Evolutionary conservation across 2,329 filamentous ascomycete species (phyloP).

Genomic region (Torrubiellomyces zombiae): DNA sequence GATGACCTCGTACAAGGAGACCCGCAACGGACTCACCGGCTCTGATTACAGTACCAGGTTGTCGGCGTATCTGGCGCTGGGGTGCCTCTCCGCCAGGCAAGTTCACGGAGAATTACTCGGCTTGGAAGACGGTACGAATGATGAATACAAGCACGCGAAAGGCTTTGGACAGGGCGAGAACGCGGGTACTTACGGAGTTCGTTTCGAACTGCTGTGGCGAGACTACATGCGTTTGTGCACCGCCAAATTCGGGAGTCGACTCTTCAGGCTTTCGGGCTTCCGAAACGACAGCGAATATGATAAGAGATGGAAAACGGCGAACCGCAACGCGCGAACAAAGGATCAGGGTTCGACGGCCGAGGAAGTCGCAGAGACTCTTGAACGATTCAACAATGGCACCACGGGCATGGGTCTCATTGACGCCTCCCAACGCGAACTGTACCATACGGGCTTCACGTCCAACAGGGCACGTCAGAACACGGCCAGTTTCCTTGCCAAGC

Average conservation of each 20-base stretch:
- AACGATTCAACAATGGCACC: slow-evolving; percentile 46
- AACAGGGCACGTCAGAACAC: slow-evolving; percentile 65
- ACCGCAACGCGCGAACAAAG: slow-evolving; percentile 11
- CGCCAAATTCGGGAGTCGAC: slow-evolving; percentile 46
- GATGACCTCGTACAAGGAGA: slow-evolving; percentile 50
- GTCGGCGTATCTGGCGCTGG: slow-evolving; percentile 55
- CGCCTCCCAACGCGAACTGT: slow-evolving; percentile 57
- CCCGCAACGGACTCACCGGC: slow-evolving; percentile 55
- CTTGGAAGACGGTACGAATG: slow-evolving; percentile 48
- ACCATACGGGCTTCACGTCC: slow-evolving; percentile 61
- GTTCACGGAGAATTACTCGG: slow-evolving; percentile 49
- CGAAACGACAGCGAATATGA: slow-evolving; percentile 24
- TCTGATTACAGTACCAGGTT: slow-evolving; percentile 60
- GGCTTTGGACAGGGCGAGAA: slow-evolving; percentile 59
- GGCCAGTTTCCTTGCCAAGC: slow-evolving; percentile 56
- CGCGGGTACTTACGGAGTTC: slow-evolving; percentile 49
- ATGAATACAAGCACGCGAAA: slow-evolving; percentile 19
- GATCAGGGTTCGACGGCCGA: slow-evolving; percentile 24
- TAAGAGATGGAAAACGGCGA: slow-evolving; percentile 32
- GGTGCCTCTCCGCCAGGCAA: slow-evolving; percentile 56
- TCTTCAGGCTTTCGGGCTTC: slow-evolving; percentile 53
- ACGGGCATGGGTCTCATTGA: slow-evolving; percentile 68
- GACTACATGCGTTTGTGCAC: slow-evolving; percentile 70
- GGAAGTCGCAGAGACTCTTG: slow-evolving; percentile 30
- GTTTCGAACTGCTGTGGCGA: slow-evolving; percentile 61